phyloP scores from a whole-genome alignment of 495 filamentous ascomycete genomes.

The Hapsidospora chrysogenum region DNA sequence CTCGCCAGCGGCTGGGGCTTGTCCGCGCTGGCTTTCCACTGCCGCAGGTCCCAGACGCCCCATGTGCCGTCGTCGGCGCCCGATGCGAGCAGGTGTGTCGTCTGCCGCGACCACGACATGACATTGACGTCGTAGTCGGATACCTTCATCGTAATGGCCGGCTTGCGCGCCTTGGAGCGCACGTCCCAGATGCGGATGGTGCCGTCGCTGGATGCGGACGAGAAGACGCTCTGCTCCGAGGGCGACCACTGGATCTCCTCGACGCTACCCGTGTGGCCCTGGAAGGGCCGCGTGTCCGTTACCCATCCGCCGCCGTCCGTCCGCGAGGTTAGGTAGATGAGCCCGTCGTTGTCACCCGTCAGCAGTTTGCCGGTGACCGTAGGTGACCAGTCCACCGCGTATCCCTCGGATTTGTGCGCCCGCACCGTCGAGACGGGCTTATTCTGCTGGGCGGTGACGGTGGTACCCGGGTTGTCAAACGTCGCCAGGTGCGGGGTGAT shows the following conservation, averaged over 20 bases:
- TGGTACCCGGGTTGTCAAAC: constrained; percentile 74
- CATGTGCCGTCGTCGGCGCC: constrained; percentile 89
- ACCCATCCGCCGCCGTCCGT: constrained; percentile 79
- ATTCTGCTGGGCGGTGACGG: constrained; percentile 61
- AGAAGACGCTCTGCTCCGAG: constrained; percentile 78
- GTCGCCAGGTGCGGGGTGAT: constrained; percentile 70
- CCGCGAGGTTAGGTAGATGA: constrained; percentile 73
- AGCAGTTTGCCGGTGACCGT: constrained; percentile 55
- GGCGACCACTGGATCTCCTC: constrained; percentile 97
- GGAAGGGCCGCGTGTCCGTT: constrained; percentile 63
- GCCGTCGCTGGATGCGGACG: constrained; percentile 82
- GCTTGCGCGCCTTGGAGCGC: constrained; percentile 69
- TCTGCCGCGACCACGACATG: constrained; percentile 80
- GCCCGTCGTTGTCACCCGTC: constrained; percentile 79
- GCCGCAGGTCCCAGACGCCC: constrained; percentile 90
- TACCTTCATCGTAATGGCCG: constrained; percentile 71
- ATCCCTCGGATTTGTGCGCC: constrained; percentile 86
- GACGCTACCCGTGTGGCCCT: constrained; percentile 66
- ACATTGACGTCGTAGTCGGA: constrained; percentile 85
- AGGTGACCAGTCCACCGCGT: constrained; percentile 88
- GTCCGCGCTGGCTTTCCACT: constrained; percentile 59
- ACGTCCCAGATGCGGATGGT: constrained; percentile 93
- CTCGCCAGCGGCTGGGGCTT: constrained; percentile 63
- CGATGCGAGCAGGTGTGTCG: constrained; percentile 74
- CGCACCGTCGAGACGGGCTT: constrained; percentile 74